These are phyloP conservation scores for Sporisorium sorghi DNA, from an alignment of 1,284 basidiomycete species.

Conservation along the genomic window DNA sequence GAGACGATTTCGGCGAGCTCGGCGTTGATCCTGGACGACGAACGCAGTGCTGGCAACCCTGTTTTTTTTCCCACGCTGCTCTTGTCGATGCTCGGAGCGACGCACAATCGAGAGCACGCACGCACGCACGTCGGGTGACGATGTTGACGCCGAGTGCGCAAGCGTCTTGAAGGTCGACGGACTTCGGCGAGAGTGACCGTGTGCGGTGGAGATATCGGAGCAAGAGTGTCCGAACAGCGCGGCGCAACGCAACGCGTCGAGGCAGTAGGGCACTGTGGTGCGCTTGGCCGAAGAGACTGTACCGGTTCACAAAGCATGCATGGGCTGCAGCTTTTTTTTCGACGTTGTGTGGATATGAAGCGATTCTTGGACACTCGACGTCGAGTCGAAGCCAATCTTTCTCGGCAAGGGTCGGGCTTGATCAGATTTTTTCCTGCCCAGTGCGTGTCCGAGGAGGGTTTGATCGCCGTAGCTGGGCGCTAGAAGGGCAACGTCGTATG, in stretches of 20 bases:
- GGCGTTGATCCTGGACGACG: slow-evolving; percentile 12
- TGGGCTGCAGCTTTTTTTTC: neutral
- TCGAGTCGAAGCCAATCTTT: slow-evolving; percentile 20
- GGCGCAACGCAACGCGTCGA: slow-evolving; percentile 6
- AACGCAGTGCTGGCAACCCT: slow-evolving; percentile 12
- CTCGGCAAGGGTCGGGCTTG: slow-evolving; percentile 7
- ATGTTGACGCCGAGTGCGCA: neutral
- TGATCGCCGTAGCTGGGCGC: neutral
- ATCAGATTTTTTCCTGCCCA: slow-evolving; percentile 1
- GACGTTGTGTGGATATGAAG: slow-evolving; percentile 17
- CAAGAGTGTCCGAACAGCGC: slow-evolving; percentile 4
- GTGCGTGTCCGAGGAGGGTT: neutral
- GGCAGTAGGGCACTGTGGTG: slow-evolving; percentile 20
- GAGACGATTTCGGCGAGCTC: slow-evolving; percentile 18
- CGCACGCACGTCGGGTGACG: slow-evolving; percentile 1
- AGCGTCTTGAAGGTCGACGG: neutral
- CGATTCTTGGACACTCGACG: slow-evolving; percentile 13
- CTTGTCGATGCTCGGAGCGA: slow-evolving; percentile 24
- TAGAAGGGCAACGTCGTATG: too few species aligned
- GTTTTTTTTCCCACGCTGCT: slow-evolving; percentile 27
- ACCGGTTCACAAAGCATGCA: slow-evolving; percentile 20
- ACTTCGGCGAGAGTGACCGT: slow-evolving; percentile 3
- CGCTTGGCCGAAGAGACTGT: slow-evolving; percentile 11
- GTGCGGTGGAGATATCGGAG: slow-evolving; percentile 12
- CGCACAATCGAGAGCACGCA: slow-evolving; percentile 9